phyloP scores from a whole-genome alignment of 2,329 filamentous ascomycete genomes.

The Polychaeton citri region DNA sequence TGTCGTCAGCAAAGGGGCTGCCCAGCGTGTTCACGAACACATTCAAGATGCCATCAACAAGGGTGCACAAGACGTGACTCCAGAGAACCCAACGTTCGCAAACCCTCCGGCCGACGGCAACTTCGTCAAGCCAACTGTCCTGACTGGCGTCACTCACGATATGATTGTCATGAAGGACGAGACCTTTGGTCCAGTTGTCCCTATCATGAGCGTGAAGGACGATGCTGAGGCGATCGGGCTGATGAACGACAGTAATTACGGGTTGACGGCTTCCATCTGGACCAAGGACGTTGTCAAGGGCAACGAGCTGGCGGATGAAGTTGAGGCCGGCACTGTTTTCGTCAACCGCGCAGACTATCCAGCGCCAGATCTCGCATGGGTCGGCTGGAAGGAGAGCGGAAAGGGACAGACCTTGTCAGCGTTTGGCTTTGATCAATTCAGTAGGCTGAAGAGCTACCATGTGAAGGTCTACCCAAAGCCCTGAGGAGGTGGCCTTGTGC shows the following conservation, averaged over 20 bases:
- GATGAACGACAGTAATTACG: constrained; percentile 94
- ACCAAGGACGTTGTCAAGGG: constrained; percentile 71
- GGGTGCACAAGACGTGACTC: constrained; percentile 74
- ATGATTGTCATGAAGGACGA: constrained; percentile 90
- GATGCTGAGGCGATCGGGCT: constrained; percentile 70
- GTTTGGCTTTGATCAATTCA: constrained; percentile 90
- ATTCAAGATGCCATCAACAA: constrained; percentile 70
- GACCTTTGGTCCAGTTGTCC: constrained; percentile 87
- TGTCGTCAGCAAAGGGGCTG: constrained; percentile 70
- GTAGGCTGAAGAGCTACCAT: constrained; percentile 93
- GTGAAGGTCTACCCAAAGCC: constrained; percentile 56
- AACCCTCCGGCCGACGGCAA: constrained; percentile 66
- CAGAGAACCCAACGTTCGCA: constrained; percentile 64
- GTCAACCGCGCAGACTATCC: constrained; percentile 91
- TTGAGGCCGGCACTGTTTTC: constrained; percentile 92
- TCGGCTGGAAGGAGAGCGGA: constrained; percentile 94
- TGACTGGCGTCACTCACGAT: constrained; percentile 64
- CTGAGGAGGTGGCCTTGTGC: no score
- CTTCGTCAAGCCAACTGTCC: constrained; percentile 73
- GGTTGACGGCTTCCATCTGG: constrained; percentile 94
- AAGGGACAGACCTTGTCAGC: constrained; percentile 79
- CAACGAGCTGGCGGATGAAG: constrained; percentile 60
- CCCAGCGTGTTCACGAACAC: constrained; percentile 62
- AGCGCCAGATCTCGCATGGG: constrained; percentile 51
- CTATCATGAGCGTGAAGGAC: constrained; percentile 70